A percentile compares a stretch with the other conserved stretches of the same genome.
Evolutionary conservation across 1,139 yeast species (phyloP).

Genomic region (Scheffersomyces segobiensis): DNA sequence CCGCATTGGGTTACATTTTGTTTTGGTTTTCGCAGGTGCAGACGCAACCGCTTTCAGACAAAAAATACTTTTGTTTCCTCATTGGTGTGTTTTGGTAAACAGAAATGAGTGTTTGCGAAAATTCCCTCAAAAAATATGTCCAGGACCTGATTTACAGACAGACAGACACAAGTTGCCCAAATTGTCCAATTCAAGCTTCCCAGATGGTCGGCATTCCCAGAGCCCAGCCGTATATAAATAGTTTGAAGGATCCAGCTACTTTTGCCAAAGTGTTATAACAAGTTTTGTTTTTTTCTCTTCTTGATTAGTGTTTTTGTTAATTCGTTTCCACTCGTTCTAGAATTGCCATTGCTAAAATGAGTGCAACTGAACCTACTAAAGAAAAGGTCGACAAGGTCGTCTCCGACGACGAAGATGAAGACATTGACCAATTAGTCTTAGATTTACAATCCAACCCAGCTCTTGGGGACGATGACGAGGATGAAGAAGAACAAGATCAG

Average conservation of each 20-base stretch:
- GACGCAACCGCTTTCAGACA: neutral
- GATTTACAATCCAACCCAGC: constrained; percentile 86
- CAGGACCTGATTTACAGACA: neutral
- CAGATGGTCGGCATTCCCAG: neutral
- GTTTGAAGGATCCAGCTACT: neutral
- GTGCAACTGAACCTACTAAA: constrained; percentile 53
- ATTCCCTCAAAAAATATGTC: neutral
- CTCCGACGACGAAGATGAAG: constrained; percentile 74
- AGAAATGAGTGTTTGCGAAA: neutral
- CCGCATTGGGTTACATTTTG: neutral
- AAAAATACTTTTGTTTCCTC: neutral
- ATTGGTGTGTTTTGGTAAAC: neutral
- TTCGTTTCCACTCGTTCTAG: constrained; percentile 6
- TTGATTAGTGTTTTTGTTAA: constrained; percentile 10
- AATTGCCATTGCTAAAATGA: constrained; percentile 24
- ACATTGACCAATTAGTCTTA: constrained; percentile 83
- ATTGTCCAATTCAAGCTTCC: neutral
- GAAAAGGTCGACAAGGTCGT: constrained; percentile 50
- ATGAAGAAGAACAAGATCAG: constrained; percentile 52
- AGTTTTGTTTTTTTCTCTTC: constrained; percentile 7
- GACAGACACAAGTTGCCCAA: neutral
- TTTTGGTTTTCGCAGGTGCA: neutral
- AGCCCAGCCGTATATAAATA: no score
- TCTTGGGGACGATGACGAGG: constrained; percentile 37
- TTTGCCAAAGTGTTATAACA: neutral